Evolutionary conservation across 495 filamentous ascomycete species (phyloP), one percentile per base, ranked within the genome.

Genomic region (Apodospora peruviana): DNA sequence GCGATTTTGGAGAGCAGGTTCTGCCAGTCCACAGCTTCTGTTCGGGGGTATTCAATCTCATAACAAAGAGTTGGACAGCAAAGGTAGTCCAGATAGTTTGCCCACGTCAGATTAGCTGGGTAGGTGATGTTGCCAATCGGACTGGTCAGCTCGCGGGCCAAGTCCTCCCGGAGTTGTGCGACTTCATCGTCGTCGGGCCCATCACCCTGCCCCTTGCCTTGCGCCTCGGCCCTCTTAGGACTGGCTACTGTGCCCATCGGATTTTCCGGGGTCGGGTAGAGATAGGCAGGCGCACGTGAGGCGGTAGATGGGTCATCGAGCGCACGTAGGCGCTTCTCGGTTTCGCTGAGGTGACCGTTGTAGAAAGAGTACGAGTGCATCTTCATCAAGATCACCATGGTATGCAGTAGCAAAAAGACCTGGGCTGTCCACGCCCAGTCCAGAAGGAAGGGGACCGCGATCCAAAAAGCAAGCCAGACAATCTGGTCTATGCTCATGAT

Each of bases 331-430:
- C 88, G 82, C 55, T 84, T 83, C 66, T 90, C 79, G 0, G 87
- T 94, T 58, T 90, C 86, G 50, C 85, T 90, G 5, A 98, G 79
- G 68, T 98, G 93, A 2, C 93, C 93, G 59, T 93, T 96, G 70
- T 98, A 98, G 69, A 96, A 97, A 21, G 88, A 86, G 61, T 96
- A 98, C 0, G 91, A 96, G 61, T 98, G 93, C 76, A 98, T 88
- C 71, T 98, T 98, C 93, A 98, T 98, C 21, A 96, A 81, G 5
- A 98, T 72, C 12, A 86, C 83, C 61, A 98, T 78, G 32, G 88
- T 84, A 62, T 98, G 93, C 14, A 98, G 78, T 11, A 91, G 85
- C 52, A 98, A 83, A 66, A 90, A 97, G 36, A 97, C 93, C 61
- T 98, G 93, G 21, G 91, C 85, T 5, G 93, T 98, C 80, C 80